Evolutionary conservation across 148 eudicot genomes (phyloP).

Genomic region (Cornus controversa): DNA sequence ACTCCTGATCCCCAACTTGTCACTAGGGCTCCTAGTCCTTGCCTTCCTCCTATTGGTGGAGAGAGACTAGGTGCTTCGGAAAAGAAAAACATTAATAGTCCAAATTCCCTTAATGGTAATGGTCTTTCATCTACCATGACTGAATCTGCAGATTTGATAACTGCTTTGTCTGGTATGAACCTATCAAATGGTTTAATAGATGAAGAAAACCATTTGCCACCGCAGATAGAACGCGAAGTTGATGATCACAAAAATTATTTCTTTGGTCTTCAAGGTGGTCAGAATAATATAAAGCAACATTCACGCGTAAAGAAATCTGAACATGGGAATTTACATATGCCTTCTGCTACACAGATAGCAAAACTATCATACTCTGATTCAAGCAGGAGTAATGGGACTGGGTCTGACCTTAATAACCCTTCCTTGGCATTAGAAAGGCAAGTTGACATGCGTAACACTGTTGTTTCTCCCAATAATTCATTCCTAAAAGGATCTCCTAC

Average conservation of each 20-base stretch:
- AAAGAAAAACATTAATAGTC: constrained; percentile 34
- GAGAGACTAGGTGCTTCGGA: constrained; percentile 42
- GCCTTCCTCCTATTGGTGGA: constrained; percentile 66
- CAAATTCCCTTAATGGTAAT: constrained; percentile 42
- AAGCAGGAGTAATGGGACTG: constrained; percentile 31
- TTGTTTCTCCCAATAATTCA: constrained; percentile 34
- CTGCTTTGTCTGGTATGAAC: constrained; percentile 58
- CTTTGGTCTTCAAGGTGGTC: constrained; percentile 31
- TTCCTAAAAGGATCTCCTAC: constrained; percentile 51
- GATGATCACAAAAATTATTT: constrained; percentile 39
- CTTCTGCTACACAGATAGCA: constrained; percentile 35
- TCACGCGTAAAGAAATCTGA: constrained; percentile 45
- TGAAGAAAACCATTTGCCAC: constrained; percentile 27
- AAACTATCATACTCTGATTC: constrained; percentile 19
- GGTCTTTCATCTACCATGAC: constrained; percentile 35
- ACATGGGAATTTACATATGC: constrained; percentile 33
- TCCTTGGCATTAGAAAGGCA: constrained; percentile 17
- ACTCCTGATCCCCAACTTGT: constrained; percentile 67
- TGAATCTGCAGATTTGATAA: constrained; percentile 39
- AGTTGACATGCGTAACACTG: constrained; percentile 41
- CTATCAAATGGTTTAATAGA: constrained; percentile 37
- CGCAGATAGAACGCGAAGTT: constrained; percentile 31
- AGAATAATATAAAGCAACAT: constrained; percentile 42
- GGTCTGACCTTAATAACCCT: constrained; percentile 33
- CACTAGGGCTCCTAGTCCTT: constrained; percentile 75